Base-by-base conservation (phyloP, 371 early-diverging fungal species). In the Catenaria anguillulae region DNA sequence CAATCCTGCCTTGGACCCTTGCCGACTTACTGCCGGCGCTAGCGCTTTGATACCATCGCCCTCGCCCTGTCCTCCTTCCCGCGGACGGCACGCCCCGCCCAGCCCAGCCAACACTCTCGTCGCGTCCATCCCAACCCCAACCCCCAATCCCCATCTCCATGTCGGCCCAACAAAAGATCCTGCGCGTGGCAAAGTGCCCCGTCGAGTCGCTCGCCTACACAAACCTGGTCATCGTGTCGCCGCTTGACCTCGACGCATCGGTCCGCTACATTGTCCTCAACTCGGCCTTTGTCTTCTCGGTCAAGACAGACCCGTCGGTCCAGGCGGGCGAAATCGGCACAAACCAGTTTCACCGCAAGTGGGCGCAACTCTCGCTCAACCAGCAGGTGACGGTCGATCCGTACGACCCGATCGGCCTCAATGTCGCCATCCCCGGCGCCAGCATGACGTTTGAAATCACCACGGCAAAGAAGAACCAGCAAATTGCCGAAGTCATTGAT, bases 351-450 rank as follows among this genome's bases (percentile, higher is more conserved):
- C 94, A 93, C 55, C 84, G 97, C 35, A 79, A 82, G 50, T 95
- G 90, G 89, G 91, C 89, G n/a, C 75, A 75, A 29, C 76, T 92
- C 52, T 86, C 90, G 6, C 68, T 93, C 8, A 81, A 83, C 54
- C 83, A 92, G 72, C 84, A 87, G 37, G 86, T 93, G 4, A 69
- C 80, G 19, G 85, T 89, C 2, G 75, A 75, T n/a, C 85, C 89
- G 29, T 89, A 78, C 62, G 81, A 87, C 69, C 86, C 89, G 29
- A 13, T 54, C 26, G 56, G 29, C 26, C 29, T n/a, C 13, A 33
- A 33, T 19, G 52, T 31, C 15, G 23, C 61, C 15, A 61, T 61
- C 19, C 13, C 54, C 36, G 61, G 58, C 8, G 5, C 21, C 33
- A 31, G 5, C 15, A 46, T 61, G 24, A 42, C 43, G n/a, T 61